Percentiles rank a stretch among this genome's conserved stretches.
These are phyloP conservation scores for Metarhizium rileyi DNA, from an alignment of 2,329 filamentous ascomycete genomes.

Conservation along the genomic window DNA sequence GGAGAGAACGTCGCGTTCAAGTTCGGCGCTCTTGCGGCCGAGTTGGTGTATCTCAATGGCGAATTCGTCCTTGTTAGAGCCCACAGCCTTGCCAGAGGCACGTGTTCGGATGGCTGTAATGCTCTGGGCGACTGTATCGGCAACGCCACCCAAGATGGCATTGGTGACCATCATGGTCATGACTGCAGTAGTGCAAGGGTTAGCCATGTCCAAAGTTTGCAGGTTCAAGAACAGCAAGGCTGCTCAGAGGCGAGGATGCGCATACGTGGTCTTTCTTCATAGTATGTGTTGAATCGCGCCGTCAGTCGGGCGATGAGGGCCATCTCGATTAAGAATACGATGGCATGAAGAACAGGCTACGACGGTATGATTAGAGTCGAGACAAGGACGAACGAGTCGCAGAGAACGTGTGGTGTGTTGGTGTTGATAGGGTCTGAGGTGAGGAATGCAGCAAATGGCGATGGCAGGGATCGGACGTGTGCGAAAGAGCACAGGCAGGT, in stretches of 20 bases:
- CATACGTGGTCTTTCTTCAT: constrained; percentile 77
- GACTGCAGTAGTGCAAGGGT: constrained; percentile 39
- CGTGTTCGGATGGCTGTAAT: constrained; percentile 74
- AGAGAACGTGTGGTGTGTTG: neutral
- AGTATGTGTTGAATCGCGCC: constrained; percentile 87
- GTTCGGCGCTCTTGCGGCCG: constrained; percentile 66
- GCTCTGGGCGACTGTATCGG: constrained; percentile 90
- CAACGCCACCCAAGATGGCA: constrained; percentile 86
- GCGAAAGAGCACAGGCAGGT: too few relatives aligned
- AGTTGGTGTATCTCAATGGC: constrained; percentile 85
- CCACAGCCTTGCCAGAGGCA: constrained; percentile 52
- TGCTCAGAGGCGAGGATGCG: constrained; percentile 5
- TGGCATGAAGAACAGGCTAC: constrained; percentile 77
- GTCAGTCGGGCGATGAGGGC: constrained; percentile 71
- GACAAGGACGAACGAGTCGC: neutral
- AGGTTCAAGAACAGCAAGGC: neutral
- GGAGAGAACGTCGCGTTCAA: constrained; percentile 55
- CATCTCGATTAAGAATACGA: constrained; percentile 85
- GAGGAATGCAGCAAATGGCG: neutral
- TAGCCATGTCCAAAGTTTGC: neutral
- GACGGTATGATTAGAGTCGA: constrained; percentile 4
- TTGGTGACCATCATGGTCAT: constrained; percentile 99
- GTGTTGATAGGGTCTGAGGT: neutral
- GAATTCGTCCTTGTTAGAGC: constrained; percentile 54
- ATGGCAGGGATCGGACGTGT: neutral